Conservation (phyloP, 257 asterid genomes). For the Solanum sitiens region DNA sequence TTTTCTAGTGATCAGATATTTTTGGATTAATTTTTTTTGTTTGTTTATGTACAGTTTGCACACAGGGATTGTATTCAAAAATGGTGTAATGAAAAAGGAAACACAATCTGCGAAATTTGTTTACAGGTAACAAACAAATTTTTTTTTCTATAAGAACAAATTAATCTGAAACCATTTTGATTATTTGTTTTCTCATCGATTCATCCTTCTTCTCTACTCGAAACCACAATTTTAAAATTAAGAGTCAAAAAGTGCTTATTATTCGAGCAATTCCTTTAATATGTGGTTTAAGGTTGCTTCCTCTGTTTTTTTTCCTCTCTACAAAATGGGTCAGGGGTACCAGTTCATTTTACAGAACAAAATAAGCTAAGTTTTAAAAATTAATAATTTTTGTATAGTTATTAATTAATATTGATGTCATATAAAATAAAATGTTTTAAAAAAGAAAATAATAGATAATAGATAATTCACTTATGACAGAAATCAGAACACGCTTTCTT, state of each 20-base stretch:
- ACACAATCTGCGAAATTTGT: conserved; percentile 80
- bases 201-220: neutral
- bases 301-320: neutral
- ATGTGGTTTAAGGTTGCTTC: neutral
- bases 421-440: neutral
- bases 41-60: conserved; percentile 41
- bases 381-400: neutral
- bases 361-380: rapidly evolving
- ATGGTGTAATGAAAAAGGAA: conserved; percentile 93
- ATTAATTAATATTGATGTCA: neutral
- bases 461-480: neutral
- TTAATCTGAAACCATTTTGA: neutral
- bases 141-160: neutral
- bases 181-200: neutral
- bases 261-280: neutral
- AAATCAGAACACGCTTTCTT: neutral
- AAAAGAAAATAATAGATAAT: neutral
- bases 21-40: neutral
- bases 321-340: neutral
- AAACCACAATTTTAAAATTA: neutral
- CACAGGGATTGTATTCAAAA: conserved; percentile 94
- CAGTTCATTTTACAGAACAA: neutral
- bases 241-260: neutral
- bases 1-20: neutral
- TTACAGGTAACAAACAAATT: conserved; percentile 36